Evolutionary conservation across 768 basidiomycete species (phyloP).

Genomic region (Rhodotorula kratochvilovae): DNA sequence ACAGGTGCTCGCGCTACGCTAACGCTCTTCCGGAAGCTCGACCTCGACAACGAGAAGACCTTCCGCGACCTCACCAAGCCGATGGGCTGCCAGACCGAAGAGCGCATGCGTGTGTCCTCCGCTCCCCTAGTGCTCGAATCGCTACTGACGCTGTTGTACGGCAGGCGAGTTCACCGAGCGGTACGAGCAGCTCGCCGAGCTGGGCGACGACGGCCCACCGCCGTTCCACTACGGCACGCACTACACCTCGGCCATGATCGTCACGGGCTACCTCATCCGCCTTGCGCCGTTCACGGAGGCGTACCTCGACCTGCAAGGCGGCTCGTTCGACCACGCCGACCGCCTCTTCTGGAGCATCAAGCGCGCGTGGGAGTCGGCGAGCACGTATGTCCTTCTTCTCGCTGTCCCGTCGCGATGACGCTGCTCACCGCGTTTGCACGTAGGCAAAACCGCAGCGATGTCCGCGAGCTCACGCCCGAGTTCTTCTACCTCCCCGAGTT

Average conservation of each 20-base stretch:
- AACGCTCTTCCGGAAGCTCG: conserved; percentile 28
- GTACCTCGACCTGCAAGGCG: conserved; percentile 70
- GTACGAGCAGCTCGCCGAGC: conserved; percentile 68
- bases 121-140: no score
- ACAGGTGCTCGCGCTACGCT: no score
- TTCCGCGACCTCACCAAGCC: conserved; percentile 67
- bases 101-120: no score
- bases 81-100: conserved; percentile 58
- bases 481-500: conserved; percentile 58
- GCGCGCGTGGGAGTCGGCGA: conserved; percentile 60
- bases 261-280: conserved; percentile 87
- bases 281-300: conserved; percentile 86
- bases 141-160: no score
- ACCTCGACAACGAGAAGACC: conserved; percentile 39
- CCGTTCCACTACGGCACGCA: conserved; percentile 61
- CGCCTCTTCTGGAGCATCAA: conserved; percentile 65
- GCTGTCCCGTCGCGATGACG: background rate
- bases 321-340: conserved; percentile 90
- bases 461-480: conserved; percentile 78
- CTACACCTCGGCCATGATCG: conserved; percentile 94
- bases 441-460: conserved; percentile 74
- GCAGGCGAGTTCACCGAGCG: conserved; percentile 67
- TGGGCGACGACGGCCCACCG: conserved; percentile 56
- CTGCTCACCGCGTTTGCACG: no score
- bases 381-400: conserved; percentile 46